phyloP scores from a whole-genome alignment of 306 rosid genomes.

The Luffa aegyptiaca region DNA sequence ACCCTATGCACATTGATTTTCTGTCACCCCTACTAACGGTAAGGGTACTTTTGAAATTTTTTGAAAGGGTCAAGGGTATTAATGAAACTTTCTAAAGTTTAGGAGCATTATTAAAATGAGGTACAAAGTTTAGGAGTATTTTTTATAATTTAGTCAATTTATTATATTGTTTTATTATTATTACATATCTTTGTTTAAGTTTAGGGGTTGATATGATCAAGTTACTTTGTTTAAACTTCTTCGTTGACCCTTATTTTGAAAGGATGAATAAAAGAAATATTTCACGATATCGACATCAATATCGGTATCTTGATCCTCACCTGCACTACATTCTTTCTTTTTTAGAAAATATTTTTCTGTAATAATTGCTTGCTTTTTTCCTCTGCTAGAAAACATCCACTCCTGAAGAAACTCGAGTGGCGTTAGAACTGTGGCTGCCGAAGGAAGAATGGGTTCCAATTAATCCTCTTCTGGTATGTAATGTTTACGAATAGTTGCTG shows the following conservation, averaged over 20 bases:
- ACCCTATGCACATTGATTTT: too few relatives aligned
- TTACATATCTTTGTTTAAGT: too few relatives aligned
- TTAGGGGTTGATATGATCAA: too few relatives aligned
- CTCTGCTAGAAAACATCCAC: conserved; percentile 56
- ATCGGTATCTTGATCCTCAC: not conserved
- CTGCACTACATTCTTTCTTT: not conserved
- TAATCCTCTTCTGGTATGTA: conserved; percentile 84
- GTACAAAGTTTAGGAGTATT: too few relatives aligned
- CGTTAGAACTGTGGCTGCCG: conserved; percentile 79
- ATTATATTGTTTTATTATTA: too few relatives aligned
- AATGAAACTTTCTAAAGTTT: too few relatives aligned
- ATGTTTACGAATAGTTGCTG: not conserved
- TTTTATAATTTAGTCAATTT: too few relatives aligned
- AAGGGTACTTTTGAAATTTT: too few relatives aligned
- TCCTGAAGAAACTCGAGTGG: conserved; percentile 83
- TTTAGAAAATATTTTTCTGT: not conserved
- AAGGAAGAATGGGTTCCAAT: conserved; percentile 90
- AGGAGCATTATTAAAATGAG: too few relatives aligned
- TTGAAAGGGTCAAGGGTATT: too few relatives aligned
- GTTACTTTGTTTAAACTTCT: too few relatives aligned
- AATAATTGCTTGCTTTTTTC: not conserved
- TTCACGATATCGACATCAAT: not conserved
- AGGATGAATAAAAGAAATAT: not conserved
- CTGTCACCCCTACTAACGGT: too few relatives aligned
- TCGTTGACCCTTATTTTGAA: not conserved